Conservation (phyloP, 352 stramenopile genomes). For the Pythium pyrilobum region DNA sequence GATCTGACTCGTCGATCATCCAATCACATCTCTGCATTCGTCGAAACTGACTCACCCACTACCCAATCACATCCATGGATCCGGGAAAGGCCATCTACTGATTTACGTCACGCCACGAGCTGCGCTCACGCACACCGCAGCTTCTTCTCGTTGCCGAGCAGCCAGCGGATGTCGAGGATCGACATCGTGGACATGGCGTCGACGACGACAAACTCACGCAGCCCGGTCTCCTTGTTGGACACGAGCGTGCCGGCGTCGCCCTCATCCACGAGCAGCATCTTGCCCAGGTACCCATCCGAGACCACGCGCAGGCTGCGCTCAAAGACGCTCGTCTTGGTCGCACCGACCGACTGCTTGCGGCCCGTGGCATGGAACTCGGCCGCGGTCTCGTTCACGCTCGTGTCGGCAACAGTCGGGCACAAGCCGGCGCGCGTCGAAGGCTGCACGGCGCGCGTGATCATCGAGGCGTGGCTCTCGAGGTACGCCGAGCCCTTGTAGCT, state of each 20-base stretch:
- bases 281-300: constrained; percentile 29
- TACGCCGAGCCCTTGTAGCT: constrained; percentile 7
- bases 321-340: constrained; percentile 39
- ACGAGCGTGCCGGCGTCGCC: constrained; percentile 25
- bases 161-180: constrained; percentile 51
- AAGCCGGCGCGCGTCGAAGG: background rate
- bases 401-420: background rate
- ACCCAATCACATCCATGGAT: background rate
- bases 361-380: background rate
- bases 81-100: constrained; percentile 2
- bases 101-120: background rate
- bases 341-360: background rate
- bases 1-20: background rate
- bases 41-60: background rate
- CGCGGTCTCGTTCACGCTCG: background rate
- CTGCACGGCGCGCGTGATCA: background rate
- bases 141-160: constrained; percentile 46
- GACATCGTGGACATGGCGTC: constrained; percentile 44
- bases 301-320: constrained; percentile 32
- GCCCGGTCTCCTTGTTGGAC: constrained; percentile 22
- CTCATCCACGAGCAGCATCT: constrained; percentile 37
- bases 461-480: constrained; percentile 6
- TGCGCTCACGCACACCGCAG: constrained; percentile 17
- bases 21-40: background rate
- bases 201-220: constrained; percentile 32